A percentile compares a stretch with the other conserved stretches of the same genome.
These are phyloP conservation scores for Ocimum tenuiflorum DNA, from an alignment of 257 asterid species.

Conservation along the genomic window DNA sequence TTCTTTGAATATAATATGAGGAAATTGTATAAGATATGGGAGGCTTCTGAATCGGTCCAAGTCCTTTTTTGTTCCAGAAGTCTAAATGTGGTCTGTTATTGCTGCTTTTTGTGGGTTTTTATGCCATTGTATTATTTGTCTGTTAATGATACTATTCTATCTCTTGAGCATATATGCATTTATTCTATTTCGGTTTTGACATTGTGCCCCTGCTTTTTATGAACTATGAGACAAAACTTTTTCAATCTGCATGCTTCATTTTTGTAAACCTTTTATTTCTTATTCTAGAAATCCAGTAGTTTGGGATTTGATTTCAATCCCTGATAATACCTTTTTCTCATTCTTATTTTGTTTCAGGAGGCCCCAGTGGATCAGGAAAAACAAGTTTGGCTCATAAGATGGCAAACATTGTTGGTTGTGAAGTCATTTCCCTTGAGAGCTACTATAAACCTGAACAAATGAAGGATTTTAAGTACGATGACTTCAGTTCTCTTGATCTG, in stretches of 20 bases:
- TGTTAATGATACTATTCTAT: background rate
- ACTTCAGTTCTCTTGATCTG: constrained; percentile 91
- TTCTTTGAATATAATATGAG: constrained; percentile 3
- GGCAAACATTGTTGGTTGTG: constrained; percentile 99
- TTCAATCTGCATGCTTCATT: constrained; percentile 1
- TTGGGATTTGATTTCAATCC: constrained; percentile 13
- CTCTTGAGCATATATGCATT: background rate
- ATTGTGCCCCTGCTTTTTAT: background rate
- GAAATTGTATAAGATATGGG: background rate
- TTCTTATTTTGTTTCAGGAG: constrained; percentile 49
- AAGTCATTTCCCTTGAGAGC: constrained; percentile 97
- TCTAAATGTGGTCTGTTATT: background rate
- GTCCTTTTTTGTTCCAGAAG: background rate
- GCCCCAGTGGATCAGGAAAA: constrained; percentile 99
- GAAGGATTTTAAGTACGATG: constrained; percentile 88
- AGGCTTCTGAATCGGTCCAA: background rate
- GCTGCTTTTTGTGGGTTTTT: background rate
- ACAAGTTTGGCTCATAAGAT: constrained; percentile 98
- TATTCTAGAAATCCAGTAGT: background rate
- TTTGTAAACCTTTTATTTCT: background rate
- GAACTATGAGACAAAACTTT: background rate
- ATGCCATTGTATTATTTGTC: background rate
- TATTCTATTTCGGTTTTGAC: no score
- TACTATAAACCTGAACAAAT: constrained; percentile 80
- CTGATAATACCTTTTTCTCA: constrained; percentile 2